These are phyloP conservation scores for Bryum argenteum DNA, from an alignment of 225 moss, liverwort and hornwort genomes.

Conservation along the genomic window DNA sequence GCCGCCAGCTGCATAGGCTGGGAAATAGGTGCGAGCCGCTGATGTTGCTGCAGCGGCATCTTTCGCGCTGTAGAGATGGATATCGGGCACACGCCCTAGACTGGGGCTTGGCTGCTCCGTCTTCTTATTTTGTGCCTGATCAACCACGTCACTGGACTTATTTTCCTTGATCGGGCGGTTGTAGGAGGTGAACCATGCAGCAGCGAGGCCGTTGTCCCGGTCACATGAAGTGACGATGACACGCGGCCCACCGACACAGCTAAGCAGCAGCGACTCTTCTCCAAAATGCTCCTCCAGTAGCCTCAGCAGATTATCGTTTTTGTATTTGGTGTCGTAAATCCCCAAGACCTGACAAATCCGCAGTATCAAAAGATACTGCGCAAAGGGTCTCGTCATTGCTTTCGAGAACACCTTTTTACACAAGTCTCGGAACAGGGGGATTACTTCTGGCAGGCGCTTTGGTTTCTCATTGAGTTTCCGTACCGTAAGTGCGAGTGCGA, in stretches of 20 bases:
- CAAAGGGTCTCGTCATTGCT: too few species aligned
- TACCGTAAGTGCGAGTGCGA: background rate
- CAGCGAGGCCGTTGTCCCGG: background rate
- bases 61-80: too few species aligned
- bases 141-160: background rate
- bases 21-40: too few species aligned
- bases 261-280: background rate
- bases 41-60: too few species aligned
- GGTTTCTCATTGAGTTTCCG: background rate
- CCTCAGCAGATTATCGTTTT: background rate
- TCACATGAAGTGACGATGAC: background rate
- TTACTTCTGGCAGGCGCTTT: background rate
- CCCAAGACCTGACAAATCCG: background rate
- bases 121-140: background rate
- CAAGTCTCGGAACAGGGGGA: background rate
- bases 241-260: background rate
- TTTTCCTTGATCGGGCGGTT: background rate
- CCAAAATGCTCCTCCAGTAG: background rate
- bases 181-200: background rate
- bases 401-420: background rate
- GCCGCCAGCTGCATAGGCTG: too few species aligned
- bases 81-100: too few species aligned
- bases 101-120: background rate
- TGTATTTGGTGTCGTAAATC: background rate
- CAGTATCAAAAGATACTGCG: background rate